Evolutionary conservation across 1,284 basidiomycete genomes (phyloP).

Genomic region (Leucoagaricus sp.): DNA sequence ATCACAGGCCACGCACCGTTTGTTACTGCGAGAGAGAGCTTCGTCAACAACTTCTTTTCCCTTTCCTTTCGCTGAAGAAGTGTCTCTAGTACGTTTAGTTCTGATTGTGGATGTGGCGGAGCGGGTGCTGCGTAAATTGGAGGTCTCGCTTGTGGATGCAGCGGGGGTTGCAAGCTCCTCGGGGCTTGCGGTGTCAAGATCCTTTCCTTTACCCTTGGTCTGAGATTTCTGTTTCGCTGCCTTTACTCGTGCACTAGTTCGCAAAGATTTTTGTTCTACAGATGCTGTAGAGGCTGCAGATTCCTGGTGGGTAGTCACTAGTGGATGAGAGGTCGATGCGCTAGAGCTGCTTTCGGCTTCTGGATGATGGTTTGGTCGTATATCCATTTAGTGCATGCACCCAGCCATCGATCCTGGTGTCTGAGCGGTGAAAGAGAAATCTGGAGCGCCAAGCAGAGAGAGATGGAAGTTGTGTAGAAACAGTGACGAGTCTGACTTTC

Average conservation of each 20-base stretch:
- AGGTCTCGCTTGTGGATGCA: conserved; percentile 26
- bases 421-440: conserved; percentile 31
- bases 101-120: conserved; percentile 40
- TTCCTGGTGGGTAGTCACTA: conserved; percentile 32
- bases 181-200: conserved; percentile 32
- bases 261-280: conserved; percentile 45
- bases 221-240: conserved; percentile 69
- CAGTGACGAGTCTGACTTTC: conserved; percentile 26
- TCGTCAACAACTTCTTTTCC: conserved; percentile 59
- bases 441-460: conserved; percentile 30
- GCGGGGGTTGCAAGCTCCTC: conserved; percentile 24
- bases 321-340: conserved; percentile 40
- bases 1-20: conserved; percentile 52
- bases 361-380: conserved; percentile 66
- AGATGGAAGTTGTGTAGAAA: conserved; percentile 28
- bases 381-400: conserved; percentile 84
- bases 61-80: conserved; percentile 58
- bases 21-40: conserved; percentile 42
- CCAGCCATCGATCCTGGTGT: conserved; percentile 74
- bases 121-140: conserved; percentile 41
- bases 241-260: conserved; percentile 76
- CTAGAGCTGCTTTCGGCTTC: conserved; percentile 70
- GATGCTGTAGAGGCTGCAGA: conserved; percentile 13
- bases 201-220: conserved; percentile 41
- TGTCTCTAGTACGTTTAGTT: conserved; percentile 58